Conservation (phyloP, 2,329 filamentous ascomycete species). For the Gaeumannomyces tritici region DNA sequence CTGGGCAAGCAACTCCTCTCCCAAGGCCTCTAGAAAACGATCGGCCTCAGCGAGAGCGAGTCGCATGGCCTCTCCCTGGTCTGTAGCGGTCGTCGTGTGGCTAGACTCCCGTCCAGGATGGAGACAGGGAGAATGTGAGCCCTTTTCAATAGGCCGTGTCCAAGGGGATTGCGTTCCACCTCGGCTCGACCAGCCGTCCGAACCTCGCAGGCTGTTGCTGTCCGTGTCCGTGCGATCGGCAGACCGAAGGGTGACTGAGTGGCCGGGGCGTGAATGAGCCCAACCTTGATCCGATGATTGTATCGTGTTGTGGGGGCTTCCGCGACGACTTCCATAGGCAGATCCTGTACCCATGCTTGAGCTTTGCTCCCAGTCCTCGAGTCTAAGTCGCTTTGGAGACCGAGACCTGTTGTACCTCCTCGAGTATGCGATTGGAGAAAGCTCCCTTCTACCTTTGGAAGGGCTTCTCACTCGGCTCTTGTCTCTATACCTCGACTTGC, state of each 20-base stretch:
- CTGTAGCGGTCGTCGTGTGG: neutral
- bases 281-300: neutral
- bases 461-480: neutral
- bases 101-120: neutral
- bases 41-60: neutral
- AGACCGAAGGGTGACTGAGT: neutral
- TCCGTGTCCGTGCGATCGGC: neutral
- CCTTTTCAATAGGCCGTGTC: neutral
- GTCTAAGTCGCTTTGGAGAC: neutral
- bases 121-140: neutral
- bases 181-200: neutral
- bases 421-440: neutral
- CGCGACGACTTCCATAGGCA: too few species aligned
- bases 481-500: neutral
- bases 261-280: neutral
- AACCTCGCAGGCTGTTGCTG: neutral
- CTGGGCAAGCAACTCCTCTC: neutral
- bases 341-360: too few species aligned
- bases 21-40: neutral
- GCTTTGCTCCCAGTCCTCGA: too few species aligned
- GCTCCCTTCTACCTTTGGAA: neutral
- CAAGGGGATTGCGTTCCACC: neutral
- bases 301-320: too few species aligned
- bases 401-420: neutral
- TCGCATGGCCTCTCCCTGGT: neutral